Evolutionary conservation across 164 flowering plant species (phyloP), one percentile per base, ranked within the genome.

Genomic region (Euptelea pleiosperma): DNA sequence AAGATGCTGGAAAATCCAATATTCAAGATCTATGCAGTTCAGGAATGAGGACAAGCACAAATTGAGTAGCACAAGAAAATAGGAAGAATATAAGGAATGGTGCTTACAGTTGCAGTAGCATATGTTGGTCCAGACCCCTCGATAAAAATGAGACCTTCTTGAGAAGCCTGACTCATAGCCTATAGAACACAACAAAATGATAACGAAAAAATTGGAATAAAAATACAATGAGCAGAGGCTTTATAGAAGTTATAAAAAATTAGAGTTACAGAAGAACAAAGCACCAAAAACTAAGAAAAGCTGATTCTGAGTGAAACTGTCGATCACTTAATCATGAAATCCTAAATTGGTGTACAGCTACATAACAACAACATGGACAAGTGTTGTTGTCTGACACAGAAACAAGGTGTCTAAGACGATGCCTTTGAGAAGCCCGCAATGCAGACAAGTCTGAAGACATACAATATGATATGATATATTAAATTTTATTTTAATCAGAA

Each of bases 41-140:
- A 39, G 36, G 44, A 53, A 28, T n/a, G 7, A 29, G 31, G 46
- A 46, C 3, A 35, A 2, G 36, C 29, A 26, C 43, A 46, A 31
- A 49, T 16, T 54, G 9, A 12, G 0, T 35, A 58, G 16, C n/a
- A 30, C 8, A 52, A 58, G 42, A 46, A 54, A 45, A 22, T 47
- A 41, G 49, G 34, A 50, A 4, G 53, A 66, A 34, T 36, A 46
- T 26, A 31, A 49, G 56, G 6, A 22, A 52, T 34, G 55, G 39
- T 16, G 65, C 94, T 82, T 74, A 89, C 97, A 56, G 91, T 84
- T 48, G 82, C 53, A 67, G 98, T 93, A 37, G 96, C 98, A 72
- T 89, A 93, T 40, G 98, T 93, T 70, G 98, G 95, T 63, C 96
- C 98, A 70, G 91, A 76, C 28, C 94, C 89, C 3, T 93, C 98